Evolutionary conservation across 2,329 filamentous ascomycete genomes (phyloP).

Genomic region (Dactylonectria macrodidyma): DNA sequence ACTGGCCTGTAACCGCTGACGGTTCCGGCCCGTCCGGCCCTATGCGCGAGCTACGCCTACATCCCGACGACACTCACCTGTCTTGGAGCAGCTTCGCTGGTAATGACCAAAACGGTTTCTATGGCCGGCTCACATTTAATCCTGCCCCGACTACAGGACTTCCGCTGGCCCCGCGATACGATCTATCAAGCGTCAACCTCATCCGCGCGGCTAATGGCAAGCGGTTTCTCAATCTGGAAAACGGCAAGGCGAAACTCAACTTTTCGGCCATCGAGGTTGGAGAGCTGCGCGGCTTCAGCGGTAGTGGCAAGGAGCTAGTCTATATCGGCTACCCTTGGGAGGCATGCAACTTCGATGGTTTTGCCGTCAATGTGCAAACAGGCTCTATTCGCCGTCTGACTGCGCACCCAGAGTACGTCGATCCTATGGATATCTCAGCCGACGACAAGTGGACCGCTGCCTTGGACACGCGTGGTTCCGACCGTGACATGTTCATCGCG

Average conservation of each 20-base stretch:
- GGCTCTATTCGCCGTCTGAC: constrained; percentile 60
- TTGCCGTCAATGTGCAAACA: constrained; percentile 57
- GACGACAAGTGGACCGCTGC: constrained; percentile 60
- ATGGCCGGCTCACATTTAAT: neutral
- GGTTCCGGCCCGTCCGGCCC: neutral
- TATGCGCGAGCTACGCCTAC: neutral
- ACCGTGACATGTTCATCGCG: constrained; percentile 58
- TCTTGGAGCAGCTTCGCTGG: neutral
- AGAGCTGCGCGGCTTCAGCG: constrained; percentile 62
- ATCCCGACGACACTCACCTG: neutral
- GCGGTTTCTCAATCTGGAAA: neutral
- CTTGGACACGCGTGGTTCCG: constrained; percentile 59
- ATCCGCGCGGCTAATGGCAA: neutral
- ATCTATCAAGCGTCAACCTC: neutral
- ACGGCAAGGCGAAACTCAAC: neutral
- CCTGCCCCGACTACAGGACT: neutral
- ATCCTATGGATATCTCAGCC: constrained; percentile 59
- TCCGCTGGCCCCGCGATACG: neutral
- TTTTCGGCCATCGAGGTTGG: constrained; percentile 54
- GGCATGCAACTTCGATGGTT: constrained; percentile 62
- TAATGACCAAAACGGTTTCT: neutral
- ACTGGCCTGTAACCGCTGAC: neutral
- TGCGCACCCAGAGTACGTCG: constrained; percentile 60
- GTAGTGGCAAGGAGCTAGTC: constrained; percentile 56
- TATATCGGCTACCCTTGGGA: constrained; percentile 59